phyloP scores from a whole-genome alignment of 2,329 filamentous ascomycete species.

The Karstenula rhodostoma region DNA sequence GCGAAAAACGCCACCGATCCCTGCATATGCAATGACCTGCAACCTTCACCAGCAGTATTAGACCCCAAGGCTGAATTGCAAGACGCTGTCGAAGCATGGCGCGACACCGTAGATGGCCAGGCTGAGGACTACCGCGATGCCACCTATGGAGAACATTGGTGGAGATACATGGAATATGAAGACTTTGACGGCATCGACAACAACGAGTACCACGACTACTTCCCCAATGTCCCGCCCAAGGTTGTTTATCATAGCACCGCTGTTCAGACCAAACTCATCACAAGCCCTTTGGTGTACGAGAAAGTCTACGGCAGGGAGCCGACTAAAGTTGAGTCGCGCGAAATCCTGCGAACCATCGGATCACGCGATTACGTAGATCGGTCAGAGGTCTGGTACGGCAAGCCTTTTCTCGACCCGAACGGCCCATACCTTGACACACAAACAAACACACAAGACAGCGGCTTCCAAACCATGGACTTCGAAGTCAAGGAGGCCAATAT shows the following conservation, averaged over 20 bases:
- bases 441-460: slow-evolving; percentile 10
- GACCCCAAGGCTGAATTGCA: neutral
- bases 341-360: slow-evolving; percentile 23
- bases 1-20: slow-evolving; percentile 11
- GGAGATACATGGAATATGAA: neutral
- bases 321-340: slow-evolving; percentile 14
- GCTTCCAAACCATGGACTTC: slow-evolving; percentile 25
- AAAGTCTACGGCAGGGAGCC: slow-evolving; percentile 24
- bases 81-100: slow-evolving; percentile 1
- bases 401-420: slow-evolving; percentile 5
- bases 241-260: slow-evolving; percentile 23
- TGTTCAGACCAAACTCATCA: slow-evolving; percentile 25
- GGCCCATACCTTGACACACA: neutral
- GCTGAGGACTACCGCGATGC: neutral
- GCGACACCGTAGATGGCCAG: slow-evolving; percentile 2
- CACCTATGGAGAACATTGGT: neutral
- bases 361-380: slow-evolving; percentile 3
- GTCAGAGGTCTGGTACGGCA: slow-evolving; percentile 15
- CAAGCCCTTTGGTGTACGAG: slow-evolving; percentile 17
- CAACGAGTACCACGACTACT: slow-evolving; percentile 1
- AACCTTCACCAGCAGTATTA: neutral
- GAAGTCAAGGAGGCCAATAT: slow-evolving; percentile 14
- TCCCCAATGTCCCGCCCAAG: neutral
- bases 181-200: slow-evolving; percentile 6
- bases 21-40: neutral